Percentiles rank a stretch among this genome's conserved stretches.
These are phyloP conservation scores for Dendryphion nanum DNA, from an alignment of 2,329 filamentous ascomycete genomes.

Conservation along the genomic window DNA sequence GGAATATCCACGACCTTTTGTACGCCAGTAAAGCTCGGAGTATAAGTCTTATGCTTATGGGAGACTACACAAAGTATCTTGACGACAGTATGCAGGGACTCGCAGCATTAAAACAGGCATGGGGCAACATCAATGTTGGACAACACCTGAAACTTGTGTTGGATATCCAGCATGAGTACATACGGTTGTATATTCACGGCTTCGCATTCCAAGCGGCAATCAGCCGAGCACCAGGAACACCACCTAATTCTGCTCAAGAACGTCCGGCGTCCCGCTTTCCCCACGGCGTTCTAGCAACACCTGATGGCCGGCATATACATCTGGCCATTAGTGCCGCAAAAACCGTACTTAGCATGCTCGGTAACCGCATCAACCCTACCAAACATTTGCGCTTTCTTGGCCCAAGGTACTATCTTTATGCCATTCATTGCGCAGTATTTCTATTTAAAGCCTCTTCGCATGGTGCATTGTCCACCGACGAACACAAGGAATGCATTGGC, in stretches of 20 bases:
- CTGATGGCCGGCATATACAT: conserved; percentile 5
- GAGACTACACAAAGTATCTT: conserved; percentile 9
- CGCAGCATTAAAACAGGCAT: conserved; percentile 5
- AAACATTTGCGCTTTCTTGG: conserved; percentile 5
- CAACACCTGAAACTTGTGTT: conserved; percentile 4
- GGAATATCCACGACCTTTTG: conserved; percentile 9
- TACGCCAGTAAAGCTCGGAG: conserved; percentile 7
- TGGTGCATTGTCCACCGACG: conserved; percentile 3
- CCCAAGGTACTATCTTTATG: conserved; percentile 6
- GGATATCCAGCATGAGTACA: conserved; percentile 6
- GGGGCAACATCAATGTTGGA: conserved; percentile 2
- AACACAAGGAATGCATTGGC: conserved; percentile 1
- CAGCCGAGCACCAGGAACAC: neutral
- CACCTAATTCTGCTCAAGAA: neutral
- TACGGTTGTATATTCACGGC: conserved; percentile 7
- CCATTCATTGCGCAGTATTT: conserved; percentile 7
- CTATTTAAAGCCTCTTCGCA: conserved; percentile 5
- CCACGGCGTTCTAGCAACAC: conserved; percentile 4
- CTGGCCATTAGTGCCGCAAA: conserved; percentile 6
- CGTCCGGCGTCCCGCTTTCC: conserved; percentile 4
- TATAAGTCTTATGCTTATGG: conserved; percentile 6
- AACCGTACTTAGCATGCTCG: conserved; percentile 5
- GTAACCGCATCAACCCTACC: conserved; percentile 4
- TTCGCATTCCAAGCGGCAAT: conserved; percentile 10
- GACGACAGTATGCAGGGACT: conserved; percentile 7